These are phyloP conservation scores for Anaeramoeba flamelloides DNA, from an alignment of 78 protist species.

Conservation along the genomic window DNA sequence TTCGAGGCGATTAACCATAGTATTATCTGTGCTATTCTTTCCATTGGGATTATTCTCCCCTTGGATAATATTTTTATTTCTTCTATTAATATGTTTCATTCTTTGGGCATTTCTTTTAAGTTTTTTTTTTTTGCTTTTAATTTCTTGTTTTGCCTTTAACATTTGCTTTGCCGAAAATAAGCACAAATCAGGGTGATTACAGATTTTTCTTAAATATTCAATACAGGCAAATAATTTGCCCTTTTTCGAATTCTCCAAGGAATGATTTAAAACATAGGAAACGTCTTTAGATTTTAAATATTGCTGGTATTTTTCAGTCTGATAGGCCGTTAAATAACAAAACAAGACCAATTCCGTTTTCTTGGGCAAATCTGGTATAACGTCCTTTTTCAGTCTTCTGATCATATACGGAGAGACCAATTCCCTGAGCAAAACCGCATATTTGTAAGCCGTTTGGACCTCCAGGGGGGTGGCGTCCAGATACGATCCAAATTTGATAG, in stretches of 20 bases:
- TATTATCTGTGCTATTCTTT: too few relatives aligned
- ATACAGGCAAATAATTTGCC: constrained; percentile 36
- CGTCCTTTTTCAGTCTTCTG: constrained; percentile 66
- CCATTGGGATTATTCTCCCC: too few relatives aligned
- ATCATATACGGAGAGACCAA: constrained; percentile 72
- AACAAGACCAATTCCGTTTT: constrained; percentile 75
- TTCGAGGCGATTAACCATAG: too few relatives aligned
- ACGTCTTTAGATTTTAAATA: constrained; percentile 33
- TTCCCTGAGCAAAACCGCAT: constrained; percentile 61
- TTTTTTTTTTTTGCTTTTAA: neutral
- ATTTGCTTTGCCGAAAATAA: neutral
- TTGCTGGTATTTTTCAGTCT: constrained; percentile 43
- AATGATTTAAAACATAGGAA: neutral
- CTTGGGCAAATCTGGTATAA: constrained; percentile 45
- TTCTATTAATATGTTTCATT: constrained; percentile 6
- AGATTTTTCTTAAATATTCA: constrained; percentile 60
- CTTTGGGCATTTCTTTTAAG: constrained; percentile 15
- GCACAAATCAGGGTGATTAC: constrained; percentile 82
- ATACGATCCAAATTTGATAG: constrained; percentile 65
- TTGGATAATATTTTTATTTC: neutral
- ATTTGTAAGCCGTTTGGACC: constrained; percentile 54
- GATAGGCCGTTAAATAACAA: constrained; percentile 62
- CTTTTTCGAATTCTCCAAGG: constrained; percentile 8
- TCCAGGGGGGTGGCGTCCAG: constrained; percentile 35
- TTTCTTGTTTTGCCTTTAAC: neutral